Percentiles rank a stretch among this genome's conserved stretches.
These are phyloP conservation scores for Fomitopsis palustris DNA, from an alignment of 1,284 basidiomycete species.

Conservation along the genomic window DNA sequence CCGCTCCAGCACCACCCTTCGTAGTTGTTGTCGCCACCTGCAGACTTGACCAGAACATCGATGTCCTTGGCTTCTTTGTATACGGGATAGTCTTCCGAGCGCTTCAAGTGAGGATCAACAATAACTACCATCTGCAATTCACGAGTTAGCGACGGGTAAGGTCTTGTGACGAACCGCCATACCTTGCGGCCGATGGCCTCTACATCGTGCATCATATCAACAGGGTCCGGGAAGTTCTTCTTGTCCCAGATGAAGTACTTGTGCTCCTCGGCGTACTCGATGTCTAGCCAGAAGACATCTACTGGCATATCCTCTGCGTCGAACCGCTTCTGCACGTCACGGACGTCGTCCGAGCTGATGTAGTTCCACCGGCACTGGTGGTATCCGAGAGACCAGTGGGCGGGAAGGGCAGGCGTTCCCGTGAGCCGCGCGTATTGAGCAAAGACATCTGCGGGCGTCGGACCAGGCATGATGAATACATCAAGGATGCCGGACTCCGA, in stretches of 20 bases:
- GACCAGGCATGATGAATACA: constrained; percentile 90
- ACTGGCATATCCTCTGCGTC: constrained; percentile 94
- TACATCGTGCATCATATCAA: constrained; percentile 89
- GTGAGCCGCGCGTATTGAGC: constrained; percentile 84
- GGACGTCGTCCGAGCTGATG: constrained; percentile 85
- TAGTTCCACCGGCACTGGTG: constrained; percentile 99
- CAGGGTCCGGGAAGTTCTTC: constrained; percentile 90
- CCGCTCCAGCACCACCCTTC: constrained; percentile 99
- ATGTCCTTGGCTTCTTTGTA: constrained; percentile 85
- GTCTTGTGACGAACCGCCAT: constrained; percentile 9
- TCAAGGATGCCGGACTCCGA: constrained; percentile 97
- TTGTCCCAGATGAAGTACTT: constrained; percentile 98
- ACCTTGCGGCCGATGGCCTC: constrained; percentile 87
- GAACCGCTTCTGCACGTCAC: constrained; percentile 84
- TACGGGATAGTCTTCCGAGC: constrained; percentile 75
- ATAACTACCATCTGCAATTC: constrained; percentile 87
- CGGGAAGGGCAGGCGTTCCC: constrained; percentile 84
- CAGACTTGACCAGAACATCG: constrained; percentile 80
- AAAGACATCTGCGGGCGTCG: constrained; percentile 79
- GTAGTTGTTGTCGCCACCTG: constrained; percentile 78
- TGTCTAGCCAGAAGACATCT: constrained; percentile 98
- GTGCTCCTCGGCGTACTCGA: constrained; percentile 93
- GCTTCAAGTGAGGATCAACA: constrained; percentile 95
- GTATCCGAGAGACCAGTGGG: constrained; percentile 90
- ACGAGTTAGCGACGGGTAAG: neutral